Evolutionary conservation across 495 filamentous ascomycete genomes (phyloP).

Genomic region (Penicillium silybi): DNA sequence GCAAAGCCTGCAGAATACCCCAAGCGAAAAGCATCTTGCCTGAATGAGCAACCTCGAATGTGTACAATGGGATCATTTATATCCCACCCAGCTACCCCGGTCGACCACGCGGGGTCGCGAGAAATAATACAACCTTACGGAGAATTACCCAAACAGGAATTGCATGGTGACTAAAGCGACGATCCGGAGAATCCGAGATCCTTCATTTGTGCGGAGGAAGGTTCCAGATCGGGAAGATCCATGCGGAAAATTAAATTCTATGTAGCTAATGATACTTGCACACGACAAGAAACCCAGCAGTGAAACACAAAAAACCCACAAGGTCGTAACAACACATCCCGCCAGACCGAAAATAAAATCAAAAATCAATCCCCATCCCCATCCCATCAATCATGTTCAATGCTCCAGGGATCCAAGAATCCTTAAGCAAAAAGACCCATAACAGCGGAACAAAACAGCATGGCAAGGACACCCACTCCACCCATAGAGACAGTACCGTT

Average conservation of each 20-base stretch:
- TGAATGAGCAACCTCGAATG: not conserved
- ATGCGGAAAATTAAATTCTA: not conserved
- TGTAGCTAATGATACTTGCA: not conserved
- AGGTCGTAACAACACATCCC: too few relatives aligned
- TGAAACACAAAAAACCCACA: too few relatives aligned
- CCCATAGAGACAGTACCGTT: slow-evolving; percentile 27
- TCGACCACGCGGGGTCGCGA: not conserved
- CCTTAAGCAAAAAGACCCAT: slow-evolving; percentile 25
- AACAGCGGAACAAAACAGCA: slow-evolving; percentile 36
- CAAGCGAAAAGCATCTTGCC: not conserved
- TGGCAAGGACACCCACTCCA: slow-evolving; percentile 32
- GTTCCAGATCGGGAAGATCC: not conserved
- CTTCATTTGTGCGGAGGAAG: not conserved
- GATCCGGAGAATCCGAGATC: not conserved
- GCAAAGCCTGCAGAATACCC: not conserved
- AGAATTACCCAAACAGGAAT: slow-evolving; percentile 1
- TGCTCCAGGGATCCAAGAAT: not conserved
- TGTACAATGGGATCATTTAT: not conserved
- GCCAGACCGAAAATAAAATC: not conserved
- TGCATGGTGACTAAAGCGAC: not conserved
- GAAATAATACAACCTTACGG: not conserved
- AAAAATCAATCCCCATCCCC: not conserved
- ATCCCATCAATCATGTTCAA: not conserved
- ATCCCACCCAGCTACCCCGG: not conserved
- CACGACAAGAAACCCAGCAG: not conserved